Evolutionary conservation across 495 filamentous ascomycete species (phyloP), one percentile per base, ranked within the genome.

Genomic region (Aspergillus mulundensis): DNA sequence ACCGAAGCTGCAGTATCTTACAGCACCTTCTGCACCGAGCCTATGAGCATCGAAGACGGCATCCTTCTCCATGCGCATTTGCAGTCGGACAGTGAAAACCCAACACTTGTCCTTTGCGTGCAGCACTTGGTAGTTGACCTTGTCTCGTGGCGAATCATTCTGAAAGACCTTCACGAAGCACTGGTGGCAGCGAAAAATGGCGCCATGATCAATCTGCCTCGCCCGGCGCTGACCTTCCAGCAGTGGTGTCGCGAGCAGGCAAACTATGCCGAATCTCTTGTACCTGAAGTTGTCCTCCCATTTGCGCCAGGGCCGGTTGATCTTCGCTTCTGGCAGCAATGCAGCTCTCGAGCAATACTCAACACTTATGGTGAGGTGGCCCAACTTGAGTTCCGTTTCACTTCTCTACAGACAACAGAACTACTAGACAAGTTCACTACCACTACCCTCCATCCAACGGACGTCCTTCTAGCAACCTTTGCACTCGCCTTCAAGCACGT

Each of bases 101-200:
- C 45, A 16, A 45, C n/a, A 12, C 51, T 53, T 25, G 24, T 45
- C 7, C 51, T 53, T 20, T 53, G 51, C n/a, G 51, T 40, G 16
- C 51, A 53, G 28, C 51, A 53, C 30, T 20, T 53, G 12, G 51
- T 53, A 1, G 51, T 53, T 0, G 51, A 53, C 41, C 45, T 53
- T 45, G 51, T 53, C 18, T 53, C 51, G 1, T 53, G 51, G 51
- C 19, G 51, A 15, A 18, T 53, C 16, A 53, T 53, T 15, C 18
- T 53, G 51, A 40, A 53, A 4, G 51, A 53, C 25, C 30, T 53
- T 12, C 51, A 53, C 20, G 21, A 53, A n/a, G 40, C 40, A 7
- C 24, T 53, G 14, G 11, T 28, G 11, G 16, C 40, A 53, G 24
- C 24, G n/a, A 16, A 36, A 15, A 20, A 19, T 10, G 21, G 8